phyloP scores from a whole-genome alignment of 1,284 basidiomycete species.

The Stygiomarasmius scandens region DNA sequence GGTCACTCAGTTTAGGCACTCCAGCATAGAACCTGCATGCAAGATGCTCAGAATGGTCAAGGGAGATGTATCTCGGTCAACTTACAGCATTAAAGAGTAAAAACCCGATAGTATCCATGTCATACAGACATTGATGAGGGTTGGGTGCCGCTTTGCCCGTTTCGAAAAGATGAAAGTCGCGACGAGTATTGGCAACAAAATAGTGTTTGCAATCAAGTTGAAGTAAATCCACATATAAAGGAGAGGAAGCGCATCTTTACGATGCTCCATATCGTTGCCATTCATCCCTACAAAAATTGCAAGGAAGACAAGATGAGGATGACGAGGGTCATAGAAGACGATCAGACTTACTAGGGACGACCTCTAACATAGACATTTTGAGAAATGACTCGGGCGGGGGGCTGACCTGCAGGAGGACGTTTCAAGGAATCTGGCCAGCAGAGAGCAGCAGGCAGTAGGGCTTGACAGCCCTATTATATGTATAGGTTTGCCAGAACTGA shows the following conservation, averaged over 20 bases:
- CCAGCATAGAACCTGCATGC: conserved; percentile 41
- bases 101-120: conserved; percentile 47
- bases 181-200: conserved; percentile 41
- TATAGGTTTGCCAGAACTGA: background rate
- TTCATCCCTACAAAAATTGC: background rate
- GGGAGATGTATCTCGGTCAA: too few species aligned
- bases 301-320: background rate
- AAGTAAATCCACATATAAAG: conserved; percentile 36
- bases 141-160: conserved; percentile 35
- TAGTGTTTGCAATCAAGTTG: conserved; percentile 35
- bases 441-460: background rate
- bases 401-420: conserved; percentile 17
- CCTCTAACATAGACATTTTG: conserved; percentile 3
- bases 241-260: conserved; percentile 16
- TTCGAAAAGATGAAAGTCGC: conserved; percentile 37
- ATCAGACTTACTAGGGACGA: conserved; percentile 9
- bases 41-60: too few species aligned
- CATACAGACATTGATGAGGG: conserved; percentile 44
- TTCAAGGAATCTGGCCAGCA: conserved; percentile 16
- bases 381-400: conserved; percentile 12
- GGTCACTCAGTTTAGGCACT: conserved; percentile 32
- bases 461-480: conserved; percentile 9
- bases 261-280: conserved; percentile 14
- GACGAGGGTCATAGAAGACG: background rate
- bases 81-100: conserved; percentile 44